Percentiles rank a stretch among this genome's conserved stretches.
Conservation (phyloP, 805 yeast species). For the Ogataea naganishii region DNA sequence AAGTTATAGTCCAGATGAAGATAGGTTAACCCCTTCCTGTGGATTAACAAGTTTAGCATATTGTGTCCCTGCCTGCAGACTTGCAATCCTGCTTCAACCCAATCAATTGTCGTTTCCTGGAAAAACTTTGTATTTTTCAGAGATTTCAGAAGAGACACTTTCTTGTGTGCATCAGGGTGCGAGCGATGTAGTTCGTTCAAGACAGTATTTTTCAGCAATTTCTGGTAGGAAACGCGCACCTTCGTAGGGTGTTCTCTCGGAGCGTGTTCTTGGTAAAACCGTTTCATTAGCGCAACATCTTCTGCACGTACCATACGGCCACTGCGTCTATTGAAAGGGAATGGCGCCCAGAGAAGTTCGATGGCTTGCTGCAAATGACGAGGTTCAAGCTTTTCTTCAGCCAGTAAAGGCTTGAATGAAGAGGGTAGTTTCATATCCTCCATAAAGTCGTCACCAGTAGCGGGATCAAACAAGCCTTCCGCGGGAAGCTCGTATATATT, state of each 20-base stretch:
- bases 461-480: constrained; percentile 11
- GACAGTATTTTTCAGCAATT: constrained; percentile 69
- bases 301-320: constrained; percentile 76
- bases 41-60: constrained; percentile 84
- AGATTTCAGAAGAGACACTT: constrained; percentile 51
- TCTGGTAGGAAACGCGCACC: constrained; percentile 82
- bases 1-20: constrained; percentile 92
- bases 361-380: constrained; percentile 49
- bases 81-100: constrained; percentile 98
- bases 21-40: constrained; percentile 84
- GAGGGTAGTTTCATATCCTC: constrained; percentile 32
- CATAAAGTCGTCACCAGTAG: constrained; percentile 27
- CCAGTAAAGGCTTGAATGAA: constrained; percentile 44
- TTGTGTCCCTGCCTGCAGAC: constrained; percentile 89
- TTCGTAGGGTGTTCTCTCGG: constrained; percentile 56
- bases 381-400: constrained; percentile 33
- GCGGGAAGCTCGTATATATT: constrained; percentile 8
- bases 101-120: constrained; percentile 86
- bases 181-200: constrained; percentile 57
- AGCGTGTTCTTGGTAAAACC: constrained; percentile 71
- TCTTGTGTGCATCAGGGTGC: constrained; percentile 33
- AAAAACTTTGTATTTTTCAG: constrained; percentile 78
- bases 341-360: constrained; percentile 70
- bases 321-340: constrained; percentile 71
- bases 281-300: constrained; percentile 78